Evolutionary conservation across 2,329 filamentous ascomycete genomes (phyloP).

Genomic region (Zopfia rhizophila): DNA sequence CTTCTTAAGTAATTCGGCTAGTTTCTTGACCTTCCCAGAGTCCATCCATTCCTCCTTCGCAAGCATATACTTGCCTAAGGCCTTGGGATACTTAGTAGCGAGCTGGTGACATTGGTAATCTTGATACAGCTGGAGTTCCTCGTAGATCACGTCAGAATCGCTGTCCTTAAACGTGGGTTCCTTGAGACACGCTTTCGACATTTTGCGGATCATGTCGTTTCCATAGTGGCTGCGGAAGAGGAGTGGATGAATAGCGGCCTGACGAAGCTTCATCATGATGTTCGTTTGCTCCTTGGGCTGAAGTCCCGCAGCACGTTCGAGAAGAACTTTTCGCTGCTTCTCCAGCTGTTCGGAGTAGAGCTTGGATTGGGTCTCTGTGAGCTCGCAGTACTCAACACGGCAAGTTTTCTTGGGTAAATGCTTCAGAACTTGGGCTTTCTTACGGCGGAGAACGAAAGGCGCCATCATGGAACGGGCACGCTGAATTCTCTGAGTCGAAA

Average conservation of each 20-base stretch:
- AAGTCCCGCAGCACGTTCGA: slow-evolving; percentile 66
- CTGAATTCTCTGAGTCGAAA: slow-evolving; percentile 87
- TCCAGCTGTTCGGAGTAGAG: slow-evolving; percentile 79
- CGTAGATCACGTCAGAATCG: slow-evolving; percentile 63
- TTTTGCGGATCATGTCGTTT: slow-evolving; percentile 78
- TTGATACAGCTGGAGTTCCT: slow-evolving; percentile 65
- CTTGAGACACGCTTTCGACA: slow-evolving; percentile 79
- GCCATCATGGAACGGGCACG: slow-evolving; percentile 92
- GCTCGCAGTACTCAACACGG: slow-evolving; percentile 81
- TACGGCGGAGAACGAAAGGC: slow-evolving; percentile 91
- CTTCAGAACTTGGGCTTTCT: slow-evolving; percentile 88
- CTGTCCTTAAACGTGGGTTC: slow-evolving; percentile 67
- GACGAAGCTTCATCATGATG: slow-evolving; percentile 85
- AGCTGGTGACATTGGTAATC: slow-evolving; percentile 72
- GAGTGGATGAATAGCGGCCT: slow-evolving; percentile 90
- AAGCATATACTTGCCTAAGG: slow-evolving; percentile 66
- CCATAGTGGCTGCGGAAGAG: slow-evolving; percentile 85
- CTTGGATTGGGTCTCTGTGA: slow-evolving; percentile 75
- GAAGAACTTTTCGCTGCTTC: slow-evolving; percentile 68
- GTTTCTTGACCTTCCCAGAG: slow-evolving; percentile 85
- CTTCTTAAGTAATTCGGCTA: slow-evolving; percentile 76
- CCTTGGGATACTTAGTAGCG: slow-evolving; percentile 62
- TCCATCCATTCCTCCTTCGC: slow-evolving; percentile 73
- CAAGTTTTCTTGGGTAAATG: slow-evolving; percentile 84
- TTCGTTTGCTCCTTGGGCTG: slow-evolving; percentile 65